phyloP scores from a whole-genome alignment of 129 eudicot species.

The Rutidosis leptorrhynchoides region DNA sequence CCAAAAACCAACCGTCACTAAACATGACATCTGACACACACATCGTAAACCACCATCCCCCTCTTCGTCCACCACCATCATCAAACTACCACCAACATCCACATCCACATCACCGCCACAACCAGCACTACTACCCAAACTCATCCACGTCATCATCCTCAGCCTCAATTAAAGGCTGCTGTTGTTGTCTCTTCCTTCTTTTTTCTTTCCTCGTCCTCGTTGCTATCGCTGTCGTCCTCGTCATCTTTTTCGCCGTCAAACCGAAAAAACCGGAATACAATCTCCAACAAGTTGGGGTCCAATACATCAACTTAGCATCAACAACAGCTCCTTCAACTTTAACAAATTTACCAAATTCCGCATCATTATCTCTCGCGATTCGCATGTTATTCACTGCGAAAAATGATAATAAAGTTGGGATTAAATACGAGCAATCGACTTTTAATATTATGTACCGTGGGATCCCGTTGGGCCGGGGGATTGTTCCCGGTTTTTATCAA shows the following conservation, averaged over 20 bases:
- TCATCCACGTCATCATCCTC: conserved; percentile 49
- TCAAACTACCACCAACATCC: conserved; percentile 30
- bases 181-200: conserved; percentile 92
- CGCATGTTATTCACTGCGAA: conserved; percentile 58
- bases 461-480: conserved; percentile 78
- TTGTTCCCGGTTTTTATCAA: conserved; percentile 66
- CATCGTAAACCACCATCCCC: conserved; percentile 26
- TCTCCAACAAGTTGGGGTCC: conserved; percentile 78
- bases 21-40: conserved; percentile 20
- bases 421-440: conserved; percentile 73
- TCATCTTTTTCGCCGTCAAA: conserved; percentile 68
- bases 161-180: conserved; percentile 88
- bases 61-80: conserved; percentile 21
- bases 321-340: conserved; percentile 25
- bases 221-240: conserved; percentile 67
- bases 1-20: not conserved
- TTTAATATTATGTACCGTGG: conserved; percentile 92
- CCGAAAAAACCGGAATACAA: conserved; percentile 82
- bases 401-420: conserved; percentile 82
- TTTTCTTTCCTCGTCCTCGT: conserved; percentile 84
- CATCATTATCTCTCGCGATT: conserved; percentile 64
- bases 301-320: conserved; percentile 58
- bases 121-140: conserved; percentile 44
- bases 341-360: conserved; percentile 42
- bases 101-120: conserved; percentile 2